phyloP scores from a whole-genome alignment of 768 basidiomycete species.

The Mycena floridula region DNA sequence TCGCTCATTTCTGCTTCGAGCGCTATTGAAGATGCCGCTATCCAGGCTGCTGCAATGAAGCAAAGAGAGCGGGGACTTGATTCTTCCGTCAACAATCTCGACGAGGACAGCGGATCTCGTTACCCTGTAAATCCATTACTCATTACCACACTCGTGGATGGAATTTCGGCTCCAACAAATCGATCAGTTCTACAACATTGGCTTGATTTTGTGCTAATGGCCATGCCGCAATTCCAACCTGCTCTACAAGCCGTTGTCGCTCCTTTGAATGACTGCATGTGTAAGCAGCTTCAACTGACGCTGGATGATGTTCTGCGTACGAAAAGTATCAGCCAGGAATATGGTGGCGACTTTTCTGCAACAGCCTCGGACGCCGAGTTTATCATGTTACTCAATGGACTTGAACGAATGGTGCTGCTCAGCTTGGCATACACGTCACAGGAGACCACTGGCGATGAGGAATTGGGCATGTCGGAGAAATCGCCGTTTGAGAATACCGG shows the following conservation, averaged over 20 bases:
- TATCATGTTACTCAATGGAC: constrained; percentile 73
- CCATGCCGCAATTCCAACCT: constrained; percentile 79
- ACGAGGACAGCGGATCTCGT: constrained; percentile 5
- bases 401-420: constrained; percentile 78
- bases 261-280: constrained; percentile 76
- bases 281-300: constrained; percentile 55
- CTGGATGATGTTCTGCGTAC: constrained; percentile 48
- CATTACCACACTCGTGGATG: constrained; percentile 75
- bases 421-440: constrained; percentile 59
- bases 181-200: constrained; percentile 87
- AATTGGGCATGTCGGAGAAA: constrained; percentile 46
- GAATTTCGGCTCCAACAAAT: constrained; percentile 63
- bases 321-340: constrained; percentile 23
- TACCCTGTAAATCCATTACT: constrained; percentile 67
- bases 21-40: constrained; percentile 20
- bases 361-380: constrained; percentile 74
- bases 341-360: constrained; percentile 36
- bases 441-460: constrained; percentile 46
- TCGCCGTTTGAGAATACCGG: constrained; percentile 50
- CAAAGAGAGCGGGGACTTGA: constrained; percentile 2
- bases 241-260: constrained; percentile 58
- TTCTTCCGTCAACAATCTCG: neutral
- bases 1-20: constrained; percentile 69
- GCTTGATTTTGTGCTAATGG: constrained; percentile 94
- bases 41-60: constrained; percentile 8